Percentiles rank a stretch among this genome's conserved stretches.
phyloP scores from a whole-genome alignment of 129 eudicot species.

The Flaveria trinervia region DNA sequence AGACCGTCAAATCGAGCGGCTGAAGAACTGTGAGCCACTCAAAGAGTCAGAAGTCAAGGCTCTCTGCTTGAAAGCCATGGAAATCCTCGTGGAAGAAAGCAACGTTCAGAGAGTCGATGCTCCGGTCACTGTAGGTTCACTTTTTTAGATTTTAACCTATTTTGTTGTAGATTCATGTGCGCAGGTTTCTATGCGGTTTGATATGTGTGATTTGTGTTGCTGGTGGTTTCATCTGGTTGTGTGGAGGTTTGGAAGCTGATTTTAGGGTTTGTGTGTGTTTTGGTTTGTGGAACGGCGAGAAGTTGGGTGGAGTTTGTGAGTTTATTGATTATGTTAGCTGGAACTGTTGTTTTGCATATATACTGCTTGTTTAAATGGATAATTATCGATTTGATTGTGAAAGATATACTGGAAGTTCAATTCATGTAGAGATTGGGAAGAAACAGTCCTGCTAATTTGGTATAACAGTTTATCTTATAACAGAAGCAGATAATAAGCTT shows the following conservation, averaged over 20 bases:
- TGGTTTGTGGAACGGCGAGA: background rate
- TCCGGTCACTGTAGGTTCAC: constrained; percentile 79
- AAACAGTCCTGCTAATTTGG: too few species aligned
- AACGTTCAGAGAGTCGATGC: constrained; percentile 98
- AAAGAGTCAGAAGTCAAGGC: constrained; percentile 90
- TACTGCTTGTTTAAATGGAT: background rate
- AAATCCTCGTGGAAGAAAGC: constrained; percentile 95
- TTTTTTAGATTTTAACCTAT: background rate
- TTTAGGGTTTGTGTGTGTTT: constrained; percentile 27
- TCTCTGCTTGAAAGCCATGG: constrained; percentile 97
- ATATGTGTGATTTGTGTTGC: constrained; percentile 7
- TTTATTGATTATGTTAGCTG: background rate
- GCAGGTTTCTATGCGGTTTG: background rate
- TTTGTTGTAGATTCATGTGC: constrained; percentile 7
- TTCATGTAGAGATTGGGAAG: background rate
- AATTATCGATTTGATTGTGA: constrained; percentile 16
- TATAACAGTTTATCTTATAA: background rate
- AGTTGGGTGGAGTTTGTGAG: background rate
- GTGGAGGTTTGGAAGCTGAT: background rate
- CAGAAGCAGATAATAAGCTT: background rate
- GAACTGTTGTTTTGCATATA: constrained; percentile 20
- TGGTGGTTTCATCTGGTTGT: background rate
- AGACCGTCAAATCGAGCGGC: constrained; percentile 96
- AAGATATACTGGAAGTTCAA: background rate
- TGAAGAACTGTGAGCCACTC: constrained; percentile 89